Evolutionary conservation across 495 filamentous ascomycete species (phyloP).

Genomic region (Neurospora sp.): DNA sequence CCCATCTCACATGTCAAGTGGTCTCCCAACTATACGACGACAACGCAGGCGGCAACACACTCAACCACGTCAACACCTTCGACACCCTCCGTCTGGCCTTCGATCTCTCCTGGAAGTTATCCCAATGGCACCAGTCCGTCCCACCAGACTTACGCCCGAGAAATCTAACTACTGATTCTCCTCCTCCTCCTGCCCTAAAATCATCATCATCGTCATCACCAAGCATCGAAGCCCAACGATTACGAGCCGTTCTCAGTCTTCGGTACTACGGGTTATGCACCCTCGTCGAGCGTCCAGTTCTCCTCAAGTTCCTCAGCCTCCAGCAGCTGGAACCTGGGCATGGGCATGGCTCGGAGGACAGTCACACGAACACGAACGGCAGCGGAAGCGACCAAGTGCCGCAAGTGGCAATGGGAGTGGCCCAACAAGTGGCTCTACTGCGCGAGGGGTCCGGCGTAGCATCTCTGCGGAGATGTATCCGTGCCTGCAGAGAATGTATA

Average conservation of each 20-base stretch:
- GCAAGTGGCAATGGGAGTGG: no score
- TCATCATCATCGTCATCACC: not conserved
- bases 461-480: not conserved
- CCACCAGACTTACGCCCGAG: not conserved
- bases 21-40: not conserved
- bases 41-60: not conserved
- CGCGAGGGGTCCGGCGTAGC: not conserved
- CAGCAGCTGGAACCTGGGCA: not conserved
- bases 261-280: not conserved
- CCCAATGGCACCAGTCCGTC: not conserved
- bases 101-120: not conserved
- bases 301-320: not conserved
- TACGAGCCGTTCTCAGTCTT: not conserved
- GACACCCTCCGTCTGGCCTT: not conserved
- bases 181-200: not conserved
- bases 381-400: no score
- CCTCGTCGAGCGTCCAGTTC: not conserved
- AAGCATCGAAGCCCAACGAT: not conserved
- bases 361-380: not conserved
- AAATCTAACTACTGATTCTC: not conserved
- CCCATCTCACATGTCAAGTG: not conserved
- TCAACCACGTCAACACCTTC: not conserved
- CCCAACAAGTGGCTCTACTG: not conserved
- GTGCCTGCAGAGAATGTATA: not conserved
- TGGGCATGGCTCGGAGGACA: not conserved